Conservation (phyloP, 1,139 yeast species). For the Nakaseomyces sp. region DNA sequence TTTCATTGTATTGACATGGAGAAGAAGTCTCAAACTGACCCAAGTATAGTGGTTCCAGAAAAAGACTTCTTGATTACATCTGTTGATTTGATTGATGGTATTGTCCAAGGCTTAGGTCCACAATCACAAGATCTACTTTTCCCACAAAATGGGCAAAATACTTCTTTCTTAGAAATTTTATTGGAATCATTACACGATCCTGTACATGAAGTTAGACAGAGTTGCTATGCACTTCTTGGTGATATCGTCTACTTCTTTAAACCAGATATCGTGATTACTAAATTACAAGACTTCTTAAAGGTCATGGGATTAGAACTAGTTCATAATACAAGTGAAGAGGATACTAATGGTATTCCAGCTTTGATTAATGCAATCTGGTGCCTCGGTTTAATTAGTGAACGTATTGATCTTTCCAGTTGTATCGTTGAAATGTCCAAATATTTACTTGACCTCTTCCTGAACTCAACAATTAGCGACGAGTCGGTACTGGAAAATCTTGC, state of each 20-base stretch:
- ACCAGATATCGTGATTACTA: constrained; percentile 20
- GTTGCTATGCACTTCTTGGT: constrained; percentile 83
- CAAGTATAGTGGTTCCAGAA: constrained; percentile 69
- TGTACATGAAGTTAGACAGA: constrained; percentile 80
- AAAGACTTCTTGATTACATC: constrained; percentile 87
- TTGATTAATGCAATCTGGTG: constrained; percentile 91
- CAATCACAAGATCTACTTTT: constrained; percentile 53
- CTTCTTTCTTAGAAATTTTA: constrained; percentile 54
- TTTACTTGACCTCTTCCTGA: constrained; percentile 56
- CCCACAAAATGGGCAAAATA: constrained; percentile 24
- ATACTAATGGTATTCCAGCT: constrained; percentile 46
- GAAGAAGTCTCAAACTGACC: constrained; percentile 56
- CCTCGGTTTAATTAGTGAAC: constrained; percentile 72
- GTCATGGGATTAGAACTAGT: constrained; percentile 59
- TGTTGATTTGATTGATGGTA: constrained; percentile 81
- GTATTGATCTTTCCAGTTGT: constrained; percentile 54
- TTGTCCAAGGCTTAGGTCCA: constrained; percentile 76
- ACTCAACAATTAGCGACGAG: constrained; percentile 35
- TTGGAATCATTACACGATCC: constrained; percentile 68
- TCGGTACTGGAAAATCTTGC: constrained; percentile 82
- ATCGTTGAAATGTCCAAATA: constrained; percentile 51
- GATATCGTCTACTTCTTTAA: constrained; percentile 61
- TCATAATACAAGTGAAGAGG: constrained; percentile 24
- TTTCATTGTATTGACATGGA: constrained; percentile 60
- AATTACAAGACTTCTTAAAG: constrained; percentile 50